Conservation (phyloP, 768 basidiomycete genomes). For the Omphalotus guepiniiformis region DNA sequence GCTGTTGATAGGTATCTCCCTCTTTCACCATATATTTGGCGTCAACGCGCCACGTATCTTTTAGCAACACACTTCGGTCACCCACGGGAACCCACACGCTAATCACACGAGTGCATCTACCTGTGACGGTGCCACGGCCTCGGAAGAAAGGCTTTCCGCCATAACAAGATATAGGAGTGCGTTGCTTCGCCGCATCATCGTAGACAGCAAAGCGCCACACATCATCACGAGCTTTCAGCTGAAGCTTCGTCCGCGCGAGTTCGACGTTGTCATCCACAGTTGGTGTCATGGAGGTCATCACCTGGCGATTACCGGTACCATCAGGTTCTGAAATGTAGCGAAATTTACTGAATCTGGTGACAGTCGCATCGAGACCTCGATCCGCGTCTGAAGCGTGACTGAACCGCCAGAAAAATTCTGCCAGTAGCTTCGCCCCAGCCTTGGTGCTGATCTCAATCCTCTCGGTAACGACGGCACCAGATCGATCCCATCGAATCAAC, state of each 20-base stretch:
- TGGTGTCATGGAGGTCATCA: no score
- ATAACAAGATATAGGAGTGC: conserved; percentile 9
- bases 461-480: conserved; percentile 25
- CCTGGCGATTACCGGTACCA: conserved; percentile 7
- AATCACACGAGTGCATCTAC: conserved; percentile 16
- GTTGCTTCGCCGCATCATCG: not conserved
- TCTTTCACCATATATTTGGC: conserved; percentile 12
- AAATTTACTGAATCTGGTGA: conserved; percentile 26
- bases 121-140: conserved; percentile 10
- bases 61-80: conserved; percentile 17
- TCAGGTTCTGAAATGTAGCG: conserved; percentile 12
- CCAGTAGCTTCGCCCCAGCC: conserved; percentile 12
- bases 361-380: no score
- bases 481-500: conserved; percentile 28
- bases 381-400: conserved; percentile 6
- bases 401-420: conserved; percentile 28
- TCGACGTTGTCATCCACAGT: no score
- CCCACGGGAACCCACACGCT: conserved; percentile 13
- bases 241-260: no score
- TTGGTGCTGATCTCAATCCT: conserved; percentile 13
- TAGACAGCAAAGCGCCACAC: conserved; percentile 13
- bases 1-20: conserved; percentile 14
- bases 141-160: conserved; percentile 14
- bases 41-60: conserved; percentile 23
- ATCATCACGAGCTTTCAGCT: no score